Evolutionary conservation across 257 asterid genomes (phyloP), one percentile per base, ranked within the genome.

Genomic region (Primulina tabacum): DNA sequence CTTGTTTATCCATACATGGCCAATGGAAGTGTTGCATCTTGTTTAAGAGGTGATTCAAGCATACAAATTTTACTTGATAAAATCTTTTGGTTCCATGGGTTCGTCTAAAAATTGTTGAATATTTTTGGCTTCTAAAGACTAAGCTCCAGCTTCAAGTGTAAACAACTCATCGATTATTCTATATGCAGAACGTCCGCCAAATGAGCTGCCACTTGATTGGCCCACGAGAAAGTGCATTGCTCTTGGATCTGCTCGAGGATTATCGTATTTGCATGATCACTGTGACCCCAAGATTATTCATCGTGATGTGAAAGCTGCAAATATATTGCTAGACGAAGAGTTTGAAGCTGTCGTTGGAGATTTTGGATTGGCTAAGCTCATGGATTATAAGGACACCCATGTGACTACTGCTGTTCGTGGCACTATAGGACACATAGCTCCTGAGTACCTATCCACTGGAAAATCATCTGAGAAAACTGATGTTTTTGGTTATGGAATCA

Each of bases 371-470:
- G 89, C 89, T 71, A 84, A 82, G 60, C 80, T 84, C 37, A 82
- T 84, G 89, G 89, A 84, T 65, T 82, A 84, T 64, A 82, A 82
- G 69, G 89, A 84, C 37, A 82, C 89, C 0, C 89, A 84, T 14
- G 89, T 84, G 52, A 84, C 89, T 7, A 84, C 89, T 10, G 89
- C 89, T n/a, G 89, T 84, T 32, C 86, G 89, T 68, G 89, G 89
- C 43, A 84, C 89, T 4, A 81, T 84, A 38, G 89, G 89, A 59
- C 89, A 84, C 80, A 84, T 84, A 50, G 89, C 89, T 34, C 89
- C 89, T 0, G 89, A 84, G 72, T 84, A 84, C 65, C 76, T 84
- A 12, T 84, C 89, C 72, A 84, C 89, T 7, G 89, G 89, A 61
- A 82, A 84, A 69, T 84, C 89, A 16, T 84, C 89, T 0, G 89